These are phyloP conservation scores for Stachybotrys chlorohalonatus DNA, from an alignment of 2,329 filamentous ascomycete species.

Conservation along the genomic window DNA sequence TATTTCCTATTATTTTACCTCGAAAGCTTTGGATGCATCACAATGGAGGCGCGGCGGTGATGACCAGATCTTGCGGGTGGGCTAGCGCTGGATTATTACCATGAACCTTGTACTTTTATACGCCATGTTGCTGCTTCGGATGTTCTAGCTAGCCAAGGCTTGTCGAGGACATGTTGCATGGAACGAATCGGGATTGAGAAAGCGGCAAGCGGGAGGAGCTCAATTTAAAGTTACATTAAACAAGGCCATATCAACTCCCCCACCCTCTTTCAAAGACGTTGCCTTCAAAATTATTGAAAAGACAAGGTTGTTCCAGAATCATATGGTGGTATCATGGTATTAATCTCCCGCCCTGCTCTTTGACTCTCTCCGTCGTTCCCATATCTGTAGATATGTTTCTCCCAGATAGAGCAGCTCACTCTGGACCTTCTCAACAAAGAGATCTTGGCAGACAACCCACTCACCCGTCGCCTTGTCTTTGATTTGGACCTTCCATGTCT, in stretches of 20 bases:
- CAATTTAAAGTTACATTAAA: too few species aligned
- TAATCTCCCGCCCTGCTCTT: slow-evolving; percentile 19
- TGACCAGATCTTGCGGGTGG: not conserved
- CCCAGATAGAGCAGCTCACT: slow-evolving; percentile 85
- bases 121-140: not conserved
- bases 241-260: too few species aligned
- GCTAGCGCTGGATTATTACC: not conserved
- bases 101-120: not conserved
- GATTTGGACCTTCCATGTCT: slow-evolving; percentile 91
- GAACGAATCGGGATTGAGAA: not conserved
- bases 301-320: not conserved
- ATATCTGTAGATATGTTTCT: slow-evolving; percentile 92
- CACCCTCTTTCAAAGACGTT: too few species aligned
- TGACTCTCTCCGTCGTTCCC: slow-evolving; percentile 68
- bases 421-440: slow-evolving; percentile 85
- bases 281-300: too few species aligned
- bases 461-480: slow-evolving; percentile 71
- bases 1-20: not conserved
- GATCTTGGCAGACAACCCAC: slow-evolving; percentile 89
- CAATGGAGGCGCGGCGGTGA: not conserved
- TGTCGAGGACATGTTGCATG: not conserved
- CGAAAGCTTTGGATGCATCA: not conserved
- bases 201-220: not conserved
- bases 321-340: slow-evolving; percentile 16
- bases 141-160: not conserved